Conservation (phyloP, 2,329 filamentous ascomycete species). For the Chaetomium globosum region DNA sequence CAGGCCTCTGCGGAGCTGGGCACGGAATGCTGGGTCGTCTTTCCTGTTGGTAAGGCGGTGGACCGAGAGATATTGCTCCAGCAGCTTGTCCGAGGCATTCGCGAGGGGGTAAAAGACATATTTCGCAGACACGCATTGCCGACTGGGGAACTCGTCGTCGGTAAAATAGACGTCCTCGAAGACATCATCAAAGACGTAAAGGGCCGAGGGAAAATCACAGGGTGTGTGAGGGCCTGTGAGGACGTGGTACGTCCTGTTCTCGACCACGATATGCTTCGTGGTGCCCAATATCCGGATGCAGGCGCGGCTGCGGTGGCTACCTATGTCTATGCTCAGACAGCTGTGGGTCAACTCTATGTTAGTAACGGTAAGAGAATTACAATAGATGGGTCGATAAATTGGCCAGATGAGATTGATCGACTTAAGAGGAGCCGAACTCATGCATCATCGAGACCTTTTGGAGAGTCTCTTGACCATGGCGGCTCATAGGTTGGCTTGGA, state of each 20-base stretch:
- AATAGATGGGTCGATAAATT: neutral
- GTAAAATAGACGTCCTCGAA: neutral
- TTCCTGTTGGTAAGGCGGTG: neutral
- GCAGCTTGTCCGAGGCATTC: neutral
- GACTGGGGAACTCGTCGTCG: neutral
- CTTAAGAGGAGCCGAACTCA: neutral
- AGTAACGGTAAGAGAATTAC: neutral
- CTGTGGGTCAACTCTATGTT: neutral
- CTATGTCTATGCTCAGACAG: neutral
- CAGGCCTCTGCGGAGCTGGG: neutral
- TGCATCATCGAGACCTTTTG: neutral
- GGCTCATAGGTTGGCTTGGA: neutral
- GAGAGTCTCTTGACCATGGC: neutral
- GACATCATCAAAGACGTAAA: neutral
- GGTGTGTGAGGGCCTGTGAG: neutral
- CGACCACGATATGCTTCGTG: neutral
- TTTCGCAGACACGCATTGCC: neutral
- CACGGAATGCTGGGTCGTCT: neutral
- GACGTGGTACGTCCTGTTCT: neutral
- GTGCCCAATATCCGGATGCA: neutral
- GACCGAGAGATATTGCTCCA: neutral
- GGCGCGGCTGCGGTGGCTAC: neutral
- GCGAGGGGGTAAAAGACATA: neutral
- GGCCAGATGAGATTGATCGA: neutral
- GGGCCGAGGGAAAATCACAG: neutral